Evolutionary conservation across 306 rosid species (phyloP).

Genomic region (Geum urbanum): DNA sequence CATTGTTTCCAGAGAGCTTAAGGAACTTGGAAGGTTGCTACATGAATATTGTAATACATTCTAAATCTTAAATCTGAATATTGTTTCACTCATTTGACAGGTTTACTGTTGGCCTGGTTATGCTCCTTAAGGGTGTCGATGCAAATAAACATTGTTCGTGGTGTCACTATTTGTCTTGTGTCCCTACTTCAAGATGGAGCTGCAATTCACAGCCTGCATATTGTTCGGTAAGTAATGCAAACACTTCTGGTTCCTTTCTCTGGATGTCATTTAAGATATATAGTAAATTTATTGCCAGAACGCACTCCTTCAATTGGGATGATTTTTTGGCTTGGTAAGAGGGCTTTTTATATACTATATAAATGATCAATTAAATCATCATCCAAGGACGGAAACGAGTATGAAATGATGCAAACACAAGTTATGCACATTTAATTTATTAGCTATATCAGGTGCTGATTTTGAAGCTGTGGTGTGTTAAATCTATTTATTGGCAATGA

Average conservation of each 20-base stretch:
- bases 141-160: constrained; percentile 93
- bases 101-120: constrained; percentile 65
- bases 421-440: neutral
- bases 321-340: neutral
- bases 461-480: neutral
- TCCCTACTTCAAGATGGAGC: constrained; percentile 96
- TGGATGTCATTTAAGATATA: neutral
- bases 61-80: neutral
- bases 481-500: neutral
- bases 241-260: neutral
- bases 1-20: neutral
- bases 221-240: constrained; percentile 52
- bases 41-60: neutral
- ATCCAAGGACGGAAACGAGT: neutral
- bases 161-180: constrained; percentile 94
- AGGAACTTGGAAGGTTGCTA: neutral
- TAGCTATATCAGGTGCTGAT: neutral
- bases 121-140: constrained; percentile 70
- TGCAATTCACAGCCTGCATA: constrained; percentile 67
- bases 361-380: neutral
- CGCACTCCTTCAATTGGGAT: neutral
- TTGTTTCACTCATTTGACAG: constrained; percentile 30
- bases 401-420: neutral
- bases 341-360: neutral
- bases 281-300: neutral